A percentile compares a stretch with the other conserved stretches of the same genome.
Evolutionary conservation across 2,329 filamentous ascomycete species (phyloP).

Genomic region (Ceratocystis smalleyi): DNA sequence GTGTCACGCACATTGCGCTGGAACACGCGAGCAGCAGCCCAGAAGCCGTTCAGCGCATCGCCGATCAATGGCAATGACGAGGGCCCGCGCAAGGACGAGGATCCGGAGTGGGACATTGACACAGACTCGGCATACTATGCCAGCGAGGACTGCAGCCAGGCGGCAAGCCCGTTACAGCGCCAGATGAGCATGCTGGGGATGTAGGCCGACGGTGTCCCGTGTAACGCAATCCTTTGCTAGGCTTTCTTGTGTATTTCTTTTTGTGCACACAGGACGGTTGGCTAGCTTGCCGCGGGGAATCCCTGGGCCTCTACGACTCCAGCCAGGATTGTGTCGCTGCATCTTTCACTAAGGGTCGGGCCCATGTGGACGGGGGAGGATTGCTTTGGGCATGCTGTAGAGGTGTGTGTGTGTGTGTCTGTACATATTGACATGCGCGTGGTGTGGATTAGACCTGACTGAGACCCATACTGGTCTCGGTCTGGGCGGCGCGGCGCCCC

Average conservation of each 20-base stretch:
- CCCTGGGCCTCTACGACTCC: no score
- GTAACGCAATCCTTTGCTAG: no score
- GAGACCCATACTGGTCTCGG: conserved; percentile 3
- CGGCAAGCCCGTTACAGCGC: conserved; percentile 51
- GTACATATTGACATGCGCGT: not conserved
- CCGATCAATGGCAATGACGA: conserved; percentile 31
- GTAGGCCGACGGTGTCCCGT: conserved; percentile 22
- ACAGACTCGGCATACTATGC: conserved; percentile 60
- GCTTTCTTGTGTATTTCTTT: no score
- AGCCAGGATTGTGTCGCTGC: no score
- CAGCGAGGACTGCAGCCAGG: conserved; percentile 56
- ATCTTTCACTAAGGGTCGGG: no score
- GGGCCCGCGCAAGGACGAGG: conserved; percentile 23
- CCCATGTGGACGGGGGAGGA: no score
- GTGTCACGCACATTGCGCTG: conserved; percentile 82
- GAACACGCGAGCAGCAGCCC: conserved; percentile 83
- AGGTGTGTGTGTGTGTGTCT: not conserved
- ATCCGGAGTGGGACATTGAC: conserved; percentile 81
- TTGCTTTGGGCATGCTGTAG: no score
- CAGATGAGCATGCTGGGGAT: conserved; percentile 60
- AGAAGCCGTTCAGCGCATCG: conserved; percentile 68
- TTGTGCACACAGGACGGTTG: no score
- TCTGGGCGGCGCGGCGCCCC: no score
- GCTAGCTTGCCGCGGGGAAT: no score
- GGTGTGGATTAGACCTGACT: not conserved